A percentile compares a stretch with the other conserved stretches of the same genome.
These are phyloP conservation scores for Naganishia kalamii DNA, from an alignment of 768 basidiomycete genomes.

Conservation along the genomic window DNA sequence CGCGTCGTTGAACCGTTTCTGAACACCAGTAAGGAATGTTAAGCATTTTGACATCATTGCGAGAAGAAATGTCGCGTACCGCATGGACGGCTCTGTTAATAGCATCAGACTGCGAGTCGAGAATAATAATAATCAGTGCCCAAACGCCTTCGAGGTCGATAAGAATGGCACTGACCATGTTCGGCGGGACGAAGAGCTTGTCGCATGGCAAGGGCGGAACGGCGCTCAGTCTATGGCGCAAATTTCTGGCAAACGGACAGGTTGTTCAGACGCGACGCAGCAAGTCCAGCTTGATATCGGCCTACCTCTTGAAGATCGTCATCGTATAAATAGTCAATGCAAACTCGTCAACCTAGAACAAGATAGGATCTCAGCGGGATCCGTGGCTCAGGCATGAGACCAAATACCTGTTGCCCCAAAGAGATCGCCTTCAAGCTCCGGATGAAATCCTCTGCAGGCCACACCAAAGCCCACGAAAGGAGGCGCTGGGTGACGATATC, in stretches of 20 bases:
- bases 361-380: not conserved
- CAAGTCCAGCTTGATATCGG: not conserved
- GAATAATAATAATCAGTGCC: not conserved
- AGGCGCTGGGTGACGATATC: conserved; percentile 42
- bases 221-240: conserved; percentile 33
- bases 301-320: conserved; percentile 43
- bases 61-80: conserved; percentile 25
- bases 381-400: not conserved
- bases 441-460: conserved; percentile 39
- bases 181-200: conserved; percentile 45
- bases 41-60: not conserved
- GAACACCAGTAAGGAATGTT: not conserved
- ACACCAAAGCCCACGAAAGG: conserved; percentile 44
- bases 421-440: conserved; percentile 38
- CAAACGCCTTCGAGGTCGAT: not conserved
- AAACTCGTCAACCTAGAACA: conserved; percentile 32
- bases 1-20: conserved; percentile 39
- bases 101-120: conserved; percentile 26
- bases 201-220: conserved; percentile 37
- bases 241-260: conserved; percentile 18
- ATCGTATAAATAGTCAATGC: conserved; percentile 43
- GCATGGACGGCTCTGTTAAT: conserved; percentile 45
- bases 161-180: conserved; percentile 23
- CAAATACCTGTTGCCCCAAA: conserved; percentile 35
- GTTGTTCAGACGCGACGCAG: not conserved